Evolutionary conservation across 306 rosid species (phyloP).

Genomic region (Alnus glutinosa): DNA sequence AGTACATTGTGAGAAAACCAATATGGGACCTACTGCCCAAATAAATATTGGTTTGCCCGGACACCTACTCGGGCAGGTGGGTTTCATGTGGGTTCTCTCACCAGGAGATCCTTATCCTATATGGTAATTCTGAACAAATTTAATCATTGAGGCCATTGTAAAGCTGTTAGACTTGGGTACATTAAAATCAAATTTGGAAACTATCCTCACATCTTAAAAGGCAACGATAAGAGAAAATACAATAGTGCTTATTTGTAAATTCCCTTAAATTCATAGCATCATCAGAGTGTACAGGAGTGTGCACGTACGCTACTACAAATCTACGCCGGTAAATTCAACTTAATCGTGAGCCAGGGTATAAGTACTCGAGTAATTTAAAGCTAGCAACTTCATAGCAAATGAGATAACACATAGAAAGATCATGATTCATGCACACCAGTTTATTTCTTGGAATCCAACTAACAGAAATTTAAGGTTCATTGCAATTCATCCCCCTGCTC

Average conservation of each 20-base stretch:
- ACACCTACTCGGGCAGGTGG: too few species aligned
- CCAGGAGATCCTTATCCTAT: too few species aligned
- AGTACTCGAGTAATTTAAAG: not conserved
- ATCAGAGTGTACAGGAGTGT: not conserved
- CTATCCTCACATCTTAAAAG: not conserved
- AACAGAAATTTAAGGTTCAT: not conserved
- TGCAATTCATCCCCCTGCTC: not conserved
- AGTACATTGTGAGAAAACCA: too few species aligned
- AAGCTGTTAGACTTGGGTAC: not conserved
- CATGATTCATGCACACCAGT: not conserved
- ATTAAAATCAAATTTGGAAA: not conserved
- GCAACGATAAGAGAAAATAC: not conserved
- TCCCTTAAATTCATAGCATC: not conserved
- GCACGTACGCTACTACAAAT: not conserved
- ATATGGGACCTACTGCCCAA: too few species aligned
- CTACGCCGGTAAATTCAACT: not conserved
- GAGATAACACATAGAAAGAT: not conserved
- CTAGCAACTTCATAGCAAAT: not conserved
- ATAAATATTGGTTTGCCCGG: too few species aligned
- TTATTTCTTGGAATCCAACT: not conserved
- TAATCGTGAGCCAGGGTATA: not conserved
- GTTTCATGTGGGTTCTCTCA: too few species aligned
- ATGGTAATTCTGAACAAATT: not conserved
- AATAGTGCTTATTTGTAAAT: not conserved
- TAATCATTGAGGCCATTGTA: not conserved